phyloP scores from a whole-genome alignment of 2,329 filamentous ascomycete species.

The Monilinia aucupariae region DNA sequence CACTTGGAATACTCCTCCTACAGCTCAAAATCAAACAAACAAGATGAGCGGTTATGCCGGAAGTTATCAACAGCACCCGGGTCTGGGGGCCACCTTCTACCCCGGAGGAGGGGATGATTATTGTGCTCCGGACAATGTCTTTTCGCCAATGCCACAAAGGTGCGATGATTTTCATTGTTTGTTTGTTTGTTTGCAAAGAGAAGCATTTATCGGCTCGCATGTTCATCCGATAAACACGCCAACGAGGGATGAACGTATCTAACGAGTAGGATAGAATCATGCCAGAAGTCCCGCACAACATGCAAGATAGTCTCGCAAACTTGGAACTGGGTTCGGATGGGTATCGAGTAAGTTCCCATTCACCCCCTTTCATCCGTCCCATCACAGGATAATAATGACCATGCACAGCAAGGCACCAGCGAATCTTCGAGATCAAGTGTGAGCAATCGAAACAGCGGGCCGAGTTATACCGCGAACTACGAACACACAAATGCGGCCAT shows the following conservation, averaged over 20 bases:
- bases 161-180: conserved; percentile 34
- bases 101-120: conserved; percentile 64
- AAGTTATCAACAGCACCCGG: conserved; percentile 25
- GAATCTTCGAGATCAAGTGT: conserved; percentile 16
- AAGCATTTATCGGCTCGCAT: conserved; percentile 2
- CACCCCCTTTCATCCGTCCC: conserved; percentile 27
- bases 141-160: conserved; percentile 67
- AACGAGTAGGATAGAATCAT: conserved; percentile 61
- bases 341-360: conserved; percentile 28
- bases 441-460: conserved; percentile 20
- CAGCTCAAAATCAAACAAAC: neutral
- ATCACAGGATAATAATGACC: conserved; percentile 24
- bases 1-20: conserved; percentile 3
- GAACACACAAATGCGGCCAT: conserved; percentile 34
- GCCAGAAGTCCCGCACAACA: conserved; percentile 93
- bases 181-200: neutral
- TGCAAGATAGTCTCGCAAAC: conserved; percentile 88
- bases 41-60: conserved; percentile 20
- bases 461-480: conserved; percentile 33
- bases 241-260: conserved; percentile 5
- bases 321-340: conserved; percentile 70
- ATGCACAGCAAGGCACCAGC: conserved; percentile 19
- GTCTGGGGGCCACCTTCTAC: conserved; percentile 58
- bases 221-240: neutral
- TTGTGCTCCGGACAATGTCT: conserved; percentile 52